Evolutionary conservation across 768 basidiomycete genomes (phyloP), one percentile per base, ranked within the genome.

Genomic region (Phallus indusiatus): DNA sequence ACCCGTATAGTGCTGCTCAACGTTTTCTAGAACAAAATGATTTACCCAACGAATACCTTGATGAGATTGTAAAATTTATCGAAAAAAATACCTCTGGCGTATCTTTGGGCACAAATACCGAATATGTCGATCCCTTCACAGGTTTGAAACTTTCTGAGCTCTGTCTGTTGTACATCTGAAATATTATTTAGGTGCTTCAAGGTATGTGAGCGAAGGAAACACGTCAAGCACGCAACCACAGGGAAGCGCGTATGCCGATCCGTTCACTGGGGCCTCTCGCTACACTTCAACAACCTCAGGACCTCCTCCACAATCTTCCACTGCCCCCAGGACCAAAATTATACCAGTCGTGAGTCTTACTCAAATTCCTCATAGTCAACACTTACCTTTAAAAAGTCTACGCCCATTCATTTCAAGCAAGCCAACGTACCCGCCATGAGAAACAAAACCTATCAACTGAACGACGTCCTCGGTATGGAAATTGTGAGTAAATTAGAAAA

Each of bases 11-110:
- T 11, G 94, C 92, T 7, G 96, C 96, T 0, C 90, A 94, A 69
- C 81, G 82, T 22, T 99, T 98, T 78, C 72, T 98, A 49, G 76
- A 85, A 60, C 75, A 75, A 53, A 88, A 99, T 68, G 88, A 97
- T 37, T 78, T 99, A 7, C 88, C 96, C 0, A 66, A 83, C 62
- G 77, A 76, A 5, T 94, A 98, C 67, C 73, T 92, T 22, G 94
- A 98, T 64, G 81, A 97, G 70, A 88, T 99, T 14, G 94, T 90
- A 28, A 76, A 78, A 56, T 98, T 97, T 72, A 98, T 99, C 55
- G 89, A 96, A 71, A 88, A 88, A 71, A 96, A 94, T 63, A 89
- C 94, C 0, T 74, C 78, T 3, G 90, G 90, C 0, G 84, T 90
- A 20, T 84, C 77, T 55, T 72, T 97, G 10, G 67, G 74, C 2